Percentiles rank a stretch among this genome's conserved stretches.
Evolutionary conservation across 305 asterid species (phyloP).

Genomic region (Lippia alba): DNA sequence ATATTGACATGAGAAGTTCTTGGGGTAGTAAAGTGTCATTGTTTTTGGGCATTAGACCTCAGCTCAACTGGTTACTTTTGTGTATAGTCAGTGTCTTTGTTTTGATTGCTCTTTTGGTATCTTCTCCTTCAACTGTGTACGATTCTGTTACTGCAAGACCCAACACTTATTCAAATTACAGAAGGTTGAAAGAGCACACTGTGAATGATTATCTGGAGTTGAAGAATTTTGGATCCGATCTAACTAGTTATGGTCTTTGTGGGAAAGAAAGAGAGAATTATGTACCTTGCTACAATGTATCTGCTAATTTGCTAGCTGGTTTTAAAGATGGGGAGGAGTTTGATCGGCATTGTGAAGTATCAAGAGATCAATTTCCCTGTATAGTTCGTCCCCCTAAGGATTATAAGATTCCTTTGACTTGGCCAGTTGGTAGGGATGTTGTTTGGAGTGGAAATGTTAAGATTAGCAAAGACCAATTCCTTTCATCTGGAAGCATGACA

Average conservation of each 20-base stretch:
- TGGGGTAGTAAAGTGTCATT: background rate
- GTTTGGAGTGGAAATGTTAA: background rate
- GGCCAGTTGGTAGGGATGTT: conserved; percentile 1
- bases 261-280: conserved; percentile 9
- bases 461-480: conserved; percentile 4
- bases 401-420: conserved; percentile 6
- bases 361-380: background rate
- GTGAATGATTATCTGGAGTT: background rate
- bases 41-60: background rate
- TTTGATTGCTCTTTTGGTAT: background rate
- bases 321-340: conserved; percentile 4
- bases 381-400: background rate
- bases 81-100: background rate
- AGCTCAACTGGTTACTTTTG: background rate
- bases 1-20: background rate
- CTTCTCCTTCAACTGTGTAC: background rate
- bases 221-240: background rate
- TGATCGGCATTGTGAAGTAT: conserved; percentile 5
- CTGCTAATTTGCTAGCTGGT: conserved; percentile 8
- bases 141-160: background rate
- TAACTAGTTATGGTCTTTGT: background rate
- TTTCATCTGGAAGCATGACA: conserved; percentile 6
- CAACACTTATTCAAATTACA: background rate
- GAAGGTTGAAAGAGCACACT: background rate
- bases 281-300: conserved; percentile 8